Evolutionary conservation across 2,329 filamentous ascomycete genomes (phyloP).

Genomic region (Penicillium brevicompactum): DNA sequence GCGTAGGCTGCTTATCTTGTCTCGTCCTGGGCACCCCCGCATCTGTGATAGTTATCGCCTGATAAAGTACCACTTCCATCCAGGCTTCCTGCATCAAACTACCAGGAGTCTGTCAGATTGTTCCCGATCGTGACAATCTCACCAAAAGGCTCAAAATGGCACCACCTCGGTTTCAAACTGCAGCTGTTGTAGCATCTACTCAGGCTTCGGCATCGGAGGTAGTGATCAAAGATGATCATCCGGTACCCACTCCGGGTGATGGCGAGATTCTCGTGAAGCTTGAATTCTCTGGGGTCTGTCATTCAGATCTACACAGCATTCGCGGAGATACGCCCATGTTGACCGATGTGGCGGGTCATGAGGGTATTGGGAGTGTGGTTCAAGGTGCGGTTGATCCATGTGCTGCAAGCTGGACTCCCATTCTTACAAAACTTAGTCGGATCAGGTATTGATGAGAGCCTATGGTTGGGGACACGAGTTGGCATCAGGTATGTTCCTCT

Average conservation of each 20-base stretch:
- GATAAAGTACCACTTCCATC: no score
- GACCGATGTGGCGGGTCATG: slow-evolving; percentile 51
- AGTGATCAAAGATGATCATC: slow-evolving; percentile 26
- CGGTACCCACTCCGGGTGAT: slow-evolving; percentile 40
- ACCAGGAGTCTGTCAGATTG: not conserved
- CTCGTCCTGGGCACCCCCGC: no score
- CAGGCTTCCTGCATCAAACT: not conserved
- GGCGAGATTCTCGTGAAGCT: slow-evolving; percentile 51
- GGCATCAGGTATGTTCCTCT: slow-evolving; percentile 33
- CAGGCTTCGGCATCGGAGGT: slow-evolving; percentile 24
- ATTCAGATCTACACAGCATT: slow-evolving; percentile 52
- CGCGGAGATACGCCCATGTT: slow-evolving; percentile 45
- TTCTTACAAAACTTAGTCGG: slow-evolving; percentile 24
- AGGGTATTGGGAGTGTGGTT: slow-evolving; percentile 49
- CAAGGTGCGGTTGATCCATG: slow-evolving; percentile 18
- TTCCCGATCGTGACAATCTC: not conserved
- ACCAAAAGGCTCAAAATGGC: slow-evolving; percentile 11
- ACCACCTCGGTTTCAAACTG: slow-evolving; percentile 31
- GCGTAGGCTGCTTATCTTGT: not conserved
- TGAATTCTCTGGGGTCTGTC: slow-evolving; percentile 51
- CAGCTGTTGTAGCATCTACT: slow-evolving; percentile 32
- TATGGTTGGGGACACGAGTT: slow-evolving; percentile 34
- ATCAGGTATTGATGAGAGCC: slow-evolving; percentile 24
- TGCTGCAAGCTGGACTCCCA: not conserved
- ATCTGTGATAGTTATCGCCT: no score